These are phyloP conservation scores for Fusarium metavorans DNA, from an alignment of 2,329 filamentous ascomycete genomes.

Conservation along the genomic window DNA sequence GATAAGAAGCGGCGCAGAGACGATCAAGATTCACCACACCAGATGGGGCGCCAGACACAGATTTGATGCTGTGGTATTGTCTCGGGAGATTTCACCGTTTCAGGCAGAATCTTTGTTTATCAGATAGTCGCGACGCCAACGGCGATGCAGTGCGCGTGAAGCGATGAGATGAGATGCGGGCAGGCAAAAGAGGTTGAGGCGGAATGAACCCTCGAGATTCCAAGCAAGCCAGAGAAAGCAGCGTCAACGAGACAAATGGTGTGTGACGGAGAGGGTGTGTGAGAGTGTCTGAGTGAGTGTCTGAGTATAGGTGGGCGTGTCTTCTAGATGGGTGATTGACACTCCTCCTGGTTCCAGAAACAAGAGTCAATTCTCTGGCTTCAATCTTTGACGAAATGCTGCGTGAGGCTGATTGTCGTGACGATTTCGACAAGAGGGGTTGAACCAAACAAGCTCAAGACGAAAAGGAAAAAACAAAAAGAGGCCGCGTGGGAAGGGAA, in stretches of 20 bases:
- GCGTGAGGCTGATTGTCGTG: background rate
- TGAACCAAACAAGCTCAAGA: background rate
- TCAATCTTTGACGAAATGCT: background rate
- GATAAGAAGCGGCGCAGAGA: constrained; percentile 23
- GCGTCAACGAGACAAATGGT: background rate
- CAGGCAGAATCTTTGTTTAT: constrained; percentile 6
- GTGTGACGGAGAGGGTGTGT: background rate
- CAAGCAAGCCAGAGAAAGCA: background rate
- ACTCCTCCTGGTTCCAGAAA: background rate
- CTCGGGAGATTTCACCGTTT: constrained; percentile 4
- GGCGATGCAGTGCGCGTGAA: background rate
- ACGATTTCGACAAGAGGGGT: too few species aligned
- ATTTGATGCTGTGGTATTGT: constrained; percentile 6
- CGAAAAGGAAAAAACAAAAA: background rate
- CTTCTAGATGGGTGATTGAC: background rate
- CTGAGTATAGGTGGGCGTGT: background rate
- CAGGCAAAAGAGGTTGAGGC: background rate
- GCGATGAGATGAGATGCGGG: background rate
- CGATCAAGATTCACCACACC: constrained; percentile 23
- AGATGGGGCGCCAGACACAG: background rate
- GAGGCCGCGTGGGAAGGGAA: constrained; percentile 17
- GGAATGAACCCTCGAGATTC: constrained; percentile 8
- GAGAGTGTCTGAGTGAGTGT: background rate
- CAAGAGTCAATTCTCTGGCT: background rate
- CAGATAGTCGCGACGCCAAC: constrained; percentile 15